Evolutionary conservation across 2,329 filamentous ascomycete species (phyloP), one percentile per base, ranked within the genome.

Genomic region (Cladobotryum protrusum): DNA sequence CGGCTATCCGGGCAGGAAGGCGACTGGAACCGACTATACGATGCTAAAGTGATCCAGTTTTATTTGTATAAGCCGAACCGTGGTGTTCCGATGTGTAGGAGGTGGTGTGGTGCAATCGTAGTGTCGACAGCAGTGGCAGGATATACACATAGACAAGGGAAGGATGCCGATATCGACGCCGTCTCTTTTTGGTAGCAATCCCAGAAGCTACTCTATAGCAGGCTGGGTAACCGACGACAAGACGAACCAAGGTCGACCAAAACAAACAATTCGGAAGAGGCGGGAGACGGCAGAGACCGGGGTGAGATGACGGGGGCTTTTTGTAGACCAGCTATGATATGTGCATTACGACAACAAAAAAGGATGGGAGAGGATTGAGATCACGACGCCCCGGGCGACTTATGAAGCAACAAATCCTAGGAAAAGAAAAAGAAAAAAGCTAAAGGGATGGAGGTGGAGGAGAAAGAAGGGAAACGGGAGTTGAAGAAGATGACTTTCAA

Each of bases 341-440:
- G 47, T 50, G 57, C 59, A 63, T 63, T 50, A 57, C 57, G 52
- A n/a, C n/a, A n/a, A n/a, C n/a, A n/a, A 53, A 48, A 45, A 39
- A 54, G 55, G 49, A 45, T 45, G 54, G 48, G 18, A 24, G 47
- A 52, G 48, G 34, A 14, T 32, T 40, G 36, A 29, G 34, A 48
- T 55, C 53, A 60, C 52, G 57, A 57, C 54, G 55, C 61, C 57
- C 55, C 60, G 57, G 56, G 56, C 55, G 54, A 58, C 59, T 61
- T 58, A 53, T 56, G 6, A 32, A 42, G 40, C 12, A 14, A 20
- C 19, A 42, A 24, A 42, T 12, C 19, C 13, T 17, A 40, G 39
- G 24, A 34, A 32, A 24, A 32, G 14, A 14, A 42, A 42, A 40
- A 15, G 19, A 32, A 40, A 34, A 13, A 41, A 4, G 12, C 4